Conservation (phyloP, 768 basidiomycete species). For the Calocybe gangraenosa region DNA sequence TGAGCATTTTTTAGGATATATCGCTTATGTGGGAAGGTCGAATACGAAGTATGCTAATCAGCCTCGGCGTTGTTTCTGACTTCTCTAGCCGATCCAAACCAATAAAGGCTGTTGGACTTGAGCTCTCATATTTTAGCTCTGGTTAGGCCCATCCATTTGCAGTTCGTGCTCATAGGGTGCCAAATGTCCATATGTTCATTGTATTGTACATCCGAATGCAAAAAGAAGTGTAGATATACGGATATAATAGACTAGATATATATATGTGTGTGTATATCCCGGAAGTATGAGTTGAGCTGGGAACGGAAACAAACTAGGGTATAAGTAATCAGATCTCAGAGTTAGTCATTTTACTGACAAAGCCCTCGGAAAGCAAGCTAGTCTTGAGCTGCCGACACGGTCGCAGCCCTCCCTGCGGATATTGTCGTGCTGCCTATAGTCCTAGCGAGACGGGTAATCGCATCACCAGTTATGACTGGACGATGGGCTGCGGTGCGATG, state of each 20-base stretch:
- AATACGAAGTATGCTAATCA: slow-evolving; percentile 82
- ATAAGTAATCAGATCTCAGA: neutral
- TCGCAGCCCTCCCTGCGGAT: slow-evolving; percentile 21
- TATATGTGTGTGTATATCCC: neutral
- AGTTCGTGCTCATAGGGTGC: neutral
- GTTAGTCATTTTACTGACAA: too few relatives aligned
- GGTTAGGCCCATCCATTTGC: slow-evolving; percentile 13
- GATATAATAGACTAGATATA: slow-evolving; percentile 6
- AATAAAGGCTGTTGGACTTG: slow-evolving; percentile 86
- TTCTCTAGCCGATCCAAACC: slow-evolving; percentile 81
- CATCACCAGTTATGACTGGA: slow-evolving; percentile 72
- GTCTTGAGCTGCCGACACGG: slow-evolving; percentile 20
- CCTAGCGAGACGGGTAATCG: slow-evolving; percentile 60
- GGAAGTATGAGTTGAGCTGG: slow-evolving; percentile 1
- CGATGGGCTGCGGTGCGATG: slow-evolving; percentile 46
- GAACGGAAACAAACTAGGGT: slow-evolving; percentile 5
- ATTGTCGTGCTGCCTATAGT: slow-evolving; percentile 45
- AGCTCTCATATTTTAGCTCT: slow-evolving; percentile 89
- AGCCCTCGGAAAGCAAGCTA: neutral
- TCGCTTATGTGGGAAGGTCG: slow-evolving; percentile 95
- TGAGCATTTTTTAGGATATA: slow-evolving; percentile 54
- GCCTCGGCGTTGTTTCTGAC: slow-evolving; percentile 89
- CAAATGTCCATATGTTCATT: neutral
- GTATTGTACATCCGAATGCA: slow-evolving; percentile 18
- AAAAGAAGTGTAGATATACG: slow-evolving; percentile 11